These are phyloP conservation scores for Cladophialophora psammophila DNA, from an alignment of 2,329 filamentous ascomycete genomes.

Conservation along the genomic window DNA sequence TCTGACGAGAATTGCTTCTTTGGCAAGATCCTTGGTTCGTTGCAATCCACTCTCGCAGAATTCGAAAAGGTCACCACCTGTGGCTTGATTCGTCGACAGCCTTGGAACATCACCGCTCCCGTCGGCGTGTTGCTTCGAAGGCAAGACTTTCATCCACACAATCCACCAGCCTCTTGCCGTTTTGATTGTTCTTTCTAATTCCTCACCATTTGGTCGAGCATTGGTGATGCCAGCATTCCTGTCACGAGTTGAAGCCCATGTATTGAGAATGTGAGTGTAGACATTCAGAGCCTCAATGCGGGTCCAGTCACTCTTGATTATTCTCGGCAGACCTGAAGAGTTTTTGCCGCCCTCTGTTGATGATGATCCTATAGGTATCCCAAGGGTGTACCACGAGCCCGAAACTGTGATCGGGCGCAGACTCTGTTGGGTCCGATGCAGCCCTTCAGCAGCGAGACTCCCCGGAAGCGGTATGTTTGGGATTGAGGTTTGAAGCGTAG, in stretches of 20 bases:
- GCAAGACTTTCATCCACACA: constrained; percentile 63
- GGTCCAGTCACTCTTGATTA: constrained; percentile 34
- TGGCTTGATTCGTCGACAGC: constrained; percentile 17
- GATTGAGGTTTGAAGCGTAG: constrained; percentile 67
- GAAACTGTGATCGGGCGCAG: constrained; percentile 32
- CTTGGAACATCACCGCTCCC: constrained; percentile 2
- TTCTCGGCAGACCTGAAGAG: constrained; percentile 4
- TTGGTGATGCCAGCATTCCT: constrained; percentile 3
- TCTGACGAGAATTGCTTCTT: constrained; percentile 56
- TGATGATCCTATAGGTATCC: constrained; percentile 35
- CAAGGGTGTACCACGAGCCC: constrained; percentile 41
- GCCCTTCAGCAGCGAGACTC: constrained; percentile 39
- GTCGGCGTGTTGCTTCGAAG: not conserved
- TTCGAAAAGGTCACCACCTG: not conserved
- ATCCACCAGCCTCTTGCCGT: constrained; percentile 72
- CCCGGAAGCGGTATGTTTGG: constrained; percentile 68
- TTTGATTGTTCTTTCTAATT: constrained; percentile 68
- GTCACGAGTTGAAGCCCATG: constrained; percentile 59
- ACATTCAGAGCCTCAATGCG: constrained; percentile 68
- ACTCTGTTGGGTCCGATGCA: constrained; percentile 25
- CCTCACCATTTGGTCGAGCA: constrained; percentile 46
- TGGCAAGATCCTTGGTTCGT: constrained; percentile 25
- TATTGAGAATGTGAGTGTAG: constrained; percentile 66
- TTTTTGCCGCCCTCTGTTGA: constrained; percentile 21
- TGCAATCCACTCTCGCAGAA: not conserved